Evolutionary conservation across 345 rosid species (phyloP).

Genomic region (Atalantia buxifolia): DNA sequence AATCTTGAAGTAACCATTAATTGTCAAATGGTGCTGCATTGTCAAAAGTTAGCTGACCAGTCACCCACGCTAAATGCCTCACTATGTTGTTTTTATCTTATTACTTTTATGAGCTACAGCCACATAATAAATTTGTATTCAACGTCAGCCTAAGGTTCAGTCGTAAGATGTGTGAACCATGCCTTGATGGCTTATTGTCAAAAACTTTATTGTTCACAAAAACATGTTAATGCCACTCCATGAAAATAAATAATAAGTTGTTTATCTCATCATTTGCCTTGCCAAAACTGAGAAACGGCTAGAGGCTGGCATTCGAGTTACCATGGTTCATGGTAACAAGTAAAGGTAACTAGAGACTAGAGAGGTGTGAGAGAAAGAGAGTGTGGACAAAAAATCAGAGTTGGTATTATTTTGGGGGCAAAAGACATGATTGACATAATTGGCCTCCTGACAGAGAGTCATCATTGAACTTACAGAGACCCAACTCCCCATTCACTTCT

Average conservation of each 20-base stretch:
- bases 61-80: background rate
- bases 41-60: background rate
- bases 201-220: too few species aligned
- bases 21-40: background rate
- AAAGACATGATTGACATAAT: constrained; percentile 54
- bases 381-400: constrained; percentile 13
- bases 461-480: constrained; percentile 47
- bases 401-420: constrained; percentile 33
- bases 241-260: too few species aligned
- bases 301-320: background rate
- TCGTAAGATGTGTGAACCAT: background rate
- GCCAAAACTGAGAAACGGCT: too few species aligned
- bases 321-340: constrained; percentile 14
- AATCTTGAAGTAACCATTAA: background rate
- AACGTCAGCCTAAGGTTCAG: background rate
- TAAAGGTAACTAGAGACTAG: too few species aligned
- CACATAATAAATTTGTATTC: background rate
- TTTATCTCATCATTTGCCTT: too few species aligned
- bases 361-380: background rate
- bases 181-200: background rate
- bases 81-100: background rate
- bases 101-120: background rate
- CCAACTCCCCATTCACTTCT: constrained; percentile 14
- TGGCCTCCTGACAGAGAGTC: constrained; percentile 51
- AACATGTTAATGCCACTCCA: too few species aligned